Evolutionary conservation across 208 protist species (phyloP), one percentile per base, ranked within the genome.

Genomic region (Phytomonas sp.): DNA sequence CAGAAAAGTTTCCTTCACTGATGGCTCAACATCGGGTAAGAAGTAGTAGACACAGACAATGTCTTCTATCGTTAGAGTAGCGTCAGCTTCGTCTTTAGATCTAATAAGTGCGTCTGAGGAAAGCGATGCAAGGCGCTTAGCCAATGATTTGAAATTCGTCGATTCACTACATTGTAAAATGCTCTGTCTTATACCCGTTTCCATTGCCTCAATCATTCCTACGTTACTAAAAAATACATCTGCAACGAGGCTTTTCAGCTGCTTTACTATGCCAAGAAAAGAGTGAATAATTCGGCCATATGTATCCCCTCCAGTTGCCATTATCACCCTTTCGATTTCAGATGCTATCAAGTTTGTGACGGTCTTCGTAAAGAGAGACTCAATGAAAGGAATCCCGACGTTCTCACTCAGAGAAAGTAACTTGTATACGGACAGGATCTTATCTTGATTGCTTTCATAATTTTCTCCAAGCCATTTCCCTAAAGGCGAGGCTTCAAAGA

Each of bases 11-110:
- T 87, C 82, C 60, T 82, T 83, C 28, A 75, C 76, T 6, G 72
- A 51, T 6, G 68, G 67, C 29, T 75, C 75, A 0, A 61, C 53
- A 51, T 86, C 81, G 9, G 81, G 81, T 11, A 86, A 62, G 59
- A 86, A 86, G 60, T 77, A 83, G 62, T 80, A 83, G 20, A 86
- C 71, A 33, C 78, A 76, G 26, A 86, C 62, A 40, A 79, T 68
- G 61, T 83, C 77, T 37, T 80, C 81, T 29, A 83, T 78, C n/a
- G 46, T 26, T 56, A 56, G 6, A 56, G 46, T 0, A 1, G 23
- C 23, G 43, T 28, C n/a, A 77, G 66, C n/a, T 66, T 72, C n/a
- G 69, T 72, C 30, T 51, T 56, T 69, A 0, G 60, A 43, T 2
- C 59, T 70, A 30, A 61, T 26, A 28, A 78, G 40, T 65, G 73